Conservation (phyloP, 23 red algal species). For the Chondrus crispus region DNA sequence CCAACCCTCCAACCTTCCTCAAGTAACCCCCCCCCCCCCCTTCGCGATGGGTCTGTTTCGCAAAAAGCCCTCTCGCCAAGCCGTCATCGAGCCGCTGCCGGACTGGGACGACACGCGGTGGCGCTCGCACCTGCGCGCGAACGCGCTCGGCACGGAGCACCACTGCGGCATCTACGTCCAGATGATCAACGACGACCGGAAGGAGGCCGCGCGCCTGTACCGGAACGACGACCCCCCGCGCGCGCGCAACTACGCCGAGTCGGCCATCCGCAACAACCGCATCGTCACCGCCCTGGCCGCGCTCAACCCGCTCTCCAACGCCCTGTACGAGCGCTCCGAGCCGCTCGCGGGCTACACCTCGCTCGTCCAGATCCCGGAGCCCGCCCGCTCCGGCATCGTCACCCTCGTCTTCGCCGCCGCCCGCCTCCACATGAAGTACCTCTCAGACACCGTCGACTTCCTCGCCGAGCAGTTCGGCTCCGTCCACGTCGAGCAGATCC, state of each 20-base stretch:
- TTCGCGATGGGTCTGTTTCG: conserved; percentile 53
- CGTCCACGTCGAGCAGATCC: conserved; percentile 42
- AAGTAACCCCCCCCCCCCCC: too few species aligned
- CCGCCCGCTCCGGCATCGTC: conserved; percentile 46
- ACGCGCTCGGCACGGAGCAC: conserved; percentile 46
- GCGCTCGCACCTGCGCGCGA: conserved; percentile 57
- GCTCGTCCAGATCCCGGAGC: conserved; percentile 44
- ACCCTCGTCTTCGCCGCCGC: conserved; percentile 52
- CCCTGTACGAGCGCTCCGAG: conserved; percentile 37
- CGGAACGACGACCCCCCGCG: conserved; percentile 18
- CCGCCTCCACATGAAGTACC: conserved; percentile 50
- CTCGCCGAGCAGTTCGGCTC: conserved; percentile 47
- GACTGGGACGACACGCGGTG: conserved; percentile 70
- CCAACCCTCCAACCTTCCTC: too few species aligned
- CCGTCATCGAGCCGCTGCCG: conserved; percentile 32
- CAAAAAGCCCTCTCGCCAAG: not conserved
- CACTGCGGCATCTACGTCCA: conserved; percentile 52
- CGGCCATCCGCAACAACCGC: conserved; percentile 30
- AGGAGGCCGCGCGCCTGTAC: conserved; percentile 32
- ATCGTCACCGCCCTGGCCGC: conserved; percentile 48
- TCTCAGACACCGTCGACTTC: conserved; percentile 44
- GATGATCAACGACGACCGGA: conserved; percentile 56
- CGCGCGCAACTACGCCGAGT: conserved; percentile 38
- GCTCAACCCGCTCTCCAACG: conserved; percentile 37
- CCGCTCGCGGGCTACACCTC: conserved; percentile 54